Base-by-base conservation (phyloP, 2,329 filamentous ascomycete genomes). In the Colletotrichum tropicale region DNA sequence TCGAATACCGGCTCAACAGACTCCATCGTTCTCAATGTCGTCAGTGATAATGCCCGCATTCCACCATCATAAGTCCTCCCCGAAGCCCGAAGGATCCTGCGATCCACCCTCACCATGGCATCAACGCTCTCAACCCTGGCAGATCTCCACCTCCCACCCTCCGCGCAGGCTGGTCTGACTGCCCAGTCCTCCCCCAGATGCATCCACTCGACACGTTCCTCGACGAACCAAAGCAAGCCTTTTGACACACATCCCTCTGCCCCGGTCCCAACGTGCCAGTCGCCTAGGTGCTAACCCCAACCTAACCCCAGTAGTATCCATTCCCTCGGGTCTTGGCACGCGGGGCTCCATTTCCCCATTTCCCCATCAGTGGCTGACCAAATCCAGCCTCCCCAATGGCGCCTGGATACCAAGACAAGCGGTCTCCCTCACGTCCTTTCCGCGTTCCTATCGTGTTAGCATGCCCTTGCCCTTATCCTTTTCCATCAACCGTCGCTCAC, bases 281-380 rank as follows among this genome's bases (percentile, higher is more conserved):
- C 61, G 21, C 55, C 69, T 72, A 30, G 30, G 3, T 15, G 16
- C 30, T 34, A 36, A 72, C 62, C 73, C 73, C 69, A 74, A 60
- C 21, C 58, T 26, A 32, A 34, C 43, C 74, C 64, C 70, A 76
- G 74, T 62, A 64, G 21, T 68, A 64, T 74, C 74, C 74, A 65
- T 76, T 74, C 70, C 74, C 74, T 76, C 74, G 74, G 74, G 64
- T 43, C 74, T 76, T 76, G 74, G 73, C 74, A 76, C 70, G 74
- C 74, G 74, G 74, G 70, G 74, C 60, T 74, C 65, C 43, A 75
- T 61, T 36, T 30, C 36, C 62, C 68, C 61, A 30, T 48, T 36
- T 52, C 73, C 56, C 58, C 64, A 73, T 18, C 34, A 55, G 30
- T 67, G 43, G 70, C 74, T 76, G 64, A 75, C 73, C 64, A 75